A percentile compares a stretch with the other conserved stretches of the same genome.
phyloP scores from a whole-genome alignment of 345 rosid genomes.

The Pseudoturritis turrita region DNA sequence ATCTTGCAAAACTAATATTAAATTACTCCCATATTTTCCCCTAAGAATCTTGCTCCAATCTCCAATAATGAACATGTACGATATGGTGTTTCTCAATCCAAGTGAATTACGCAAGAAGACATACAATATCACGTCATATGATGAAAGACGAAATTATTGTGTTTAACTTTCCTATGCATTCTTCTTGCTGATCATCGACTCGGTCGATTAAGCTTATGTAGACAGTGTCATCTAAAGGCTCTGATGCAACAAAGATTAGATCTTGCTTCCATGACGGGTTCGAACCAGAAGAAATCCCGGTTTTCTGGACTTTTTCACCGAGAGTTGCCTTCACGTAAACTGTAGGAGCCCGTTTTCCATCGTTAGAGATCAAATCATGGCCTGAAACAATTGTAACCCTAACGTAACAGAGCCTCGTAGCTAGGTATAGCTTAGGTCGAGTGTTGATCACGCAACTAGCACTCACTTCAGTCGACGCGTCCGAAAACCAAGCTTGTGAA shows the following conservation, averaged over 20 bases:
- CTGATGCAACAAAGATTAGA: conserved; percentile 20
- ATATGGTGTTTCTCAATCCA: too few relatives aligned
- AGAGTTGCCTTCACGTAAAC: conserved; percentile 21
- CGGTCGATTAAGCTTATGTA: background rate
- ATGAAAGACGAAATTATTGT: too few relatives aligned
- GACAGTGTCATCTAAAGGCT: conserved; percentile 14
- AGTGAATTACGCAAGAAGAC: too few relatives aligned
- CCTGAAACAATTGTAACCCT: conserved; percentile 23
- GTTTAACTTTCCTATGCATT: background rate
- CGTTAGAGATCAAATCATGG: conserved; percentile 8
- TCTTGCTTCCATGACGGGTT: conserved; percentile 29
- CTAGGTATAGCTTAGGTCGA: conserved; percentile 21
- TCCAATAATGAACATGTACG: too few relatives aligned
- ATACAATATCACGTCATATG: too few relatives aligned
- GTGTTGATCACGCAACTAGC: conserved; percentile 17
- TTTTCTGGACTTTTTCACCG: background rate
- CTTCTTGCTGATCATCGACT: background rate
- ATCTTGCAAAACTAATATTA: too few relatives aligned
- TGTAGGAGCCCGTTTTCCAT: background rate
- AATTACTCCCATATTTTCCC: too few relatives aligned
- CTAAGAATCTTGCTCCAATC: too few relatives aligned
- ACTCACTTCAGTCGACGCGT: conserved; percentile 3
- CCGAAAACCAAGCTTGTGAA: conserved; percentile 20
- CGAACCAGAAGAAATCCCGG: background rate
- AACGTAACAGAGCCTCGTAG: conserved; percentile 28